Evolutionary conservation across 2,329 filamentous ascomycete species (phyloP), one percentile per base, ranked within the genome.

Genomic region (Nigrospora osmanthi): DNA sequence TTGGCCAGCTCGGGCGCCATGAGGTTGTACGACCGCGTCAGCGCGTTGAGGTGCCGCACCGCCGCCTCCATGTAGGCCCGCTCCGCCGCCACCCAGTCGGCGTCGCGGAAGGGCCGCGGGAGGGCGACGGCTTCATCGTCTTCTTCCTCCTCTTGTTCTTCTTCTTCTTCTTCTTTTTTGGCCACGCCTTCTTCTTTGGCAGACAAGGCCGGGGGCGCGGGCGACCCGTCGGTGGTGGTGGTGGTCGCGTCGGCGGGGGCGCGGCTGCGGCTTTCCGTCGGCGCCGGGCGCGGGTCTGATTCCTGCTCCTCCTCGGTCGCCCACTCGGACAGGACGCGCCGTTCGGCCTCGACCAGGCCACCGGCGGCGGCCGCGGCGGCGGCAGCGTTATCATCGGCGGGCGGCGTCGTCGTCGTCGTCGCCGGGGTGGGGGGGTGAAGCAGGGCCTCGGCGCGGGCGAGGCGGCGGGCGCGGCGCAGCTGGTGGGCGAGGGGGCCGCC

Each of bases 1-100:
- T 93, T 94, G 3, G 91, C 90, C 2, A 95, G 74, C 44, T 89
- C 84, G 0, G 93, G 93, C 0, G 93, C 91, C 81, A 95, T 91
- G 3, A 97, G 78, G 56, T 97, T 97, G 70, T 98, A 98, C 13
- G 87, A 87, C 23, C 93, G 80, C 9, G 89, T 85, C 40, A 94
- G 73, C 30, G 68, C 65, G 64, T 97, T 97, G 45, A 97, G 78
- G 46, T 87, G 81, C 39, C 78, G 75, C 52, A 98, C 77, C 6
- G 87, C 80, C 6, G 93, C 75, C 35, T 76, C 43, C 46, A 45
- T 49, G 15, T 48, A 48, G 5, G 54, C 49, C 23, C 44, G 51
- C 41, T 48, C 51, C n/a, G 42, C 47, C 39, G 45, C 51, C 11
- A 56, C 35, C 35, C 47, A 47, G 11, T 38, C 41, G 1, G 47